Conservation (phyloP, 2,329 filamentous ascomycete species). For the Byssochlamys sp. region DNA sequence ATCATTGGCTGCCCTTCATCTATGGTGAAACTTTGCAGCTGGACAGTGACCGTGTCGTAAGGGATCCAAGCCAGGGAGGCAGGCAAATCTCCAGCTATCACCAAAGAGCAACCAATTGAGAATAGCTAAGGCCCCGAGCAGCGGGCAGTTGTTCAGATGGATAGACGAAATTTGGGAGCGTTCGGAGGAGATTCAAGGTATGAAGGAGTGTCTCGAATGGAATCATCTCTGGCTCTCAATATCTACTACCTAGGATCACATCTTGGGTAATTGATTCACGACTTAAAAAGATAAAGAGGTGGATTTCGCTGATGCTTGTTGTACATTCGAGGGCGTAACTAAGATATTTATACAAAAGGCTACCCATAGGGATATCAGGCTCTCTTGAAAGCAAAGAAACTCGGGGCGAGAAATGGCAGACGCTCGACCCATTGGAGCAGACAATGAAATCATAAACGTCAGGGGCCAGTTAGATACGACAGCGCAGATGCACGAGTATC, state of each 20-base stretch:
- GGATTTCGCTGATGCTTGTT: constrained; percentile 4
- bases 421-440: constrained; percentile 3
- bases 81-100: background rate
- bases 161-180: background rate
- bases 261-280: background rate
- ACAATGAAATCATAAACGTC: constrained; percentile 7
- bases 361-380: constrained; percentile 1
- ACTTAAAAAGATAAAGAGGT: background rate
- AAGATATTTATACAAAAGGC: constrained; percentile 16
- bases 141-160: background rate
- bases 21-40: background rate
- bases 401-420: constrained; percentile 5
- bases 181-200: background rate
- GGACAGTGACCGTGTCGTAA: background rate
- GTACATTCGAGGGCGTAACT: constrained; percentile 1
- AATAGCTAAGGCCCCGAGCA: background rate
- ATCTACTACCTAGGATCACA: background rate
- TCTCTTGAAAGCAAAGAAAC: constrained; percentile 4
- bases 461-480: constrained; percentile 1
- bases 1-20: background rate
- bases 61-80: background rate
- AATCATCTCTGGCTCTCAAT: no score
- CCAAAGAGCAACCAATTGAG: background rate
- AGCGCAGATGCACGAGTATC: background rate
- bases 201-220: background rate